Conservation (phyloP, 352 stramenopile species). For the Globisporangium iwayamae region DNA sequence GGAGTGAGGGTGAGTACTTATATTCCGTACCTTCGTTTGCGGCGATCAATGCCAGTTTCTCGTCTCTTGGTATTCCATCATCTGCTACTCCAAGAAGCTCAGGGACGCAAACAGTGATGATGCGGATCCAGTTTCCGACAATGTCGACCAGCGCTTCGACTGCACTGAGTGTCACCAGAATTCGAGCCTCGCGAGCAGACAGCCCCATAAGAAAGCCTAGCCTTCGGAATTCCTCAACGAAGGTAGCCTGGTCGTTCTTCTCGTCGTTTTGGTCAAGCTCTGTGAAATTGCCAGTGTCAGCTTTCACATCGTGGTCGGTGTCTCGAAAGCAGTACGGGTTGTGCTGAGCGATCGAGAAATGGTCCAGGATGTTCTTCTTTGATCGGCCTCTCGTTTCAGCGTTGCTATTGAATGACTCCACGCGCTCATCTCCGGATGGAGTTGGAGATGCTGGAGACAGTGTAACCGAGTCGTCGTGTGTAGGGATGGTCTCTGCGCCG, state of each 20-base stretch:
- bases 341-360: conserved; percentile 65
- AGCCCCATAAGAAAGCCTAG: conserved; percentile 60
- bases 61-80: conserved; percentile 4
- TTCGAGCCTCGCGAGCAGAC: conserved; percentile 45
- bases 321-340: conserved; percentile 76
- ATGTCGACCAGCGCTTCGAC: conserved; percentile 67
- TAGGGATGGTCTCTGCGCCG: conserved; percentile 23
- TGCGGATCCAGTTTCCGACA: conserved; percentile 54
- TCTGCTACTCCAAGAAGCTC: conserved; percentile 28
- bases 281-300: not conserved
- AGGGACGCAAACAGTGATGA: conserved; percentile 40
- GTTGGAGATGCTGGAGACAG: not conserved
- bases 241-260: conserved; percentile 20
- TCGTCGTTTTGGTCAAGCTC: conserved; percentile 19
- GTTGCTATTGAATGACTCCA: conserved; percentile 3
- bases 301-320: conserved; percentile 24
- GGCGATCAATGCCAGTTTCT: not conserved
- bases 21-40: conserved; percentile 1
- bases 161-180: conserved; percentile 57
- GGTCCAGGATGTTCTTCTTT: conserved; percentile 71
- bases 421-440: not conserved
- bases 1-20: not conserved
- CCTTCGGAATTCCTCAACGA: conserved; percentile 45
- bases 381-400: conserved; percentile 13
- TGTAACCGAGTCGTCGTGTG: conserved; percentile 21